Evolutionary conservation across 495 filamentous ascomycete species (phyloP).

Genomic region (Letharia lupina): DNA sequence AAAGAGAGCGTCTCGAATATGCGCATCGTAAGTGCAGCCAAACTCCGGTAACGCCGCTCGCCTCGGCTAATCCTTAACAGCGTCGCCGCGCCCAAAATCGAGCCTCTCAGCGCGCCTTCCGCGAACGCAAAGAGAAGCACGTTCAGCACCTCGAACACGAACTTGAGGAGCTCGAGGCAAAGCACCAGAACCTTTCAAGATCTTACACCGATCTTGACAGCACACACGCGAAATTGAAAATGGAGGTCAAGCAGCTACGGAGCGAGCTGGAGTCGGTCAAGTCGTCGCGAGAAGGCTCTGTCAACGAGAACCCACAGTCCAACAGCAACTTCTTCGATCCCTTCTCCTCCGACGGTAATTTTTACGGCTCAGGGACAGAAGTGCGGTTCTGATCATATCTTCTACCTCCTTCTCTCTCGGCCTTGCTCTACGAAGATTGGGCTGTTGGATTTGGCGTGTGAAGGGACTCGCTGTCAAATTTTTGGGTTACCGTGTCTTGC

Average conservation of each 20-base stretch:
- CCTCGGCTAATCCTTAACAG: conserved; percentile 25
- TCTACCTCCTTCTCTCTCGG: not conserved
- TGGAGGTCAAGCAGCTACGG: conserved; percentile 26
- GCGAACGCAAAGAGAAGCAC: conserved; percentile 43
- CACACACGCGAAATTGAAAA: conserved; percentile 19
- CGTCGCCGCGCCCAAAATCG: conserved; percentile 51
- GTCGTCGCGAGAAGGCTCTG: conserved; percentile 17
- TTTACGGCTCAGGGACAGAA: conserved; percentile 12
- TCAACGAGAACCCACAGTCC: conserved; percentile 5
- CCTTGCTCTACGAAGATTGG: not conserved
- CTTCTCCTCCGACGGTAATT: conserved; percentile 14
- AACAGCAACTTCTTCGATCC: conserved; percentile 17
- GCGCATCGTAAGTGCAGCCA: conserved; percentile 23
- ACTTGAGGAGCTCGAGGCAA: conserved; percentile 32
- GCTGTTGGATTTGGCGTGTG: not conserved
- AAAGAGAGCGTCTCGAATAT: conserved; percentile 26
- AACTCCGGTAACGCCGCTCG: not conserved
- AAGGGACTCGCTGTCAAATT: not conserved
- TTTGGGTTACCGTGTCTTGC: not conserved
- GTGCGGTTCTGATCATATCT: not conserved
- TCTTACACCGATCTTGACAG: conserved; percentile 24
- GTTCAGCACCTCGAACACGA: conserved; percentile 36
- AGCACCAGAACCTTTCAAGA: conserved; percentile 23
- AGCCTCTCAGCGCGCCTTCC: conserved; percentile 45
- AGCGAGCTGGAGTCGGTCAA: conserved; percentile 23